phyloP scores from a whole-genome alignment of 2,329 filamentous ascomycete species.

The Hirsutella thompsonii region DNA sequence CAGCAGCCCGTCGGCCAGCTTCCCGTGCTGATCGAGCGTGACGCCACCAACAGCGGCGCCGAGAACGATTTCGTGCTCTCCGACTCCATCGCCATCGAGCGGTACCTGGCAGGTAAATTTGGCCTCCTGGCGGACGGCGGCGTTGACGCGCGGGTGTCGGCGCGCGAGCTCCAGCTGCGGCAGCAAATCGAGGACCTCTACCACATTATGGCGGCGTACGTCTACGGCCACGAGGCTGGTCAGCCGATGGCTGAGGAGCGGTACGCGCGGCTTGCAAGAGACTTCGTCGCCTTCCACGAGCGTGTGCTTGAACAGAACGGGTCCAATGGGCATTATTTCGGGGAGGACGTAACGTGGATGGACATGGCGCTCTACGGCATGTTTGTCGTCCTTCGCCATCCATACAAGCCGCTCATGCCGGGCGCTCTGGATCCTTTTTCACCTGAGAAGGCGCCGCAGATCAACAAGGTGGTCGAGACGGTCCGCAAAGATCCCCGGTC shows the following conservation, averaged over 20 bases:
- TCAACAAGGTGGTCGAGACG: neutral
- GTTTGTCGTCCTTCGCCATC: neutral
- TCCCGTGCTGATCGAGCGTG: neutral
- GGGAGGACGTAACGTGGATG: neutral
- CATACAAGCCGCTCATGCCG: neutral
- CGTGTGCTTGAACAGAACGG: neutral
- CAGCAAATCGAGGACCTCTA: neutral
- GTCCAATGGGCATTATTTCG: conserved; percentile 1
- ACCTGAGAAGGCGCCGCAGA: neutral
- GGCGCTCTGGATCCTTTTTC: neutral
- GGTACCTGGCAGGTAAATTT: neutral
- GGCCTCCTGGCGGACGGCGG: neutral
- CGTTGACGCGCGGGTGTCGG: neutral
- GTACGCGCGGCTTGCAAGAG: neutral
- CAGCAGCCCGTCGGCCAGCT: neutral
- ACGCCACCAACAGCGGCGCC: neutral
- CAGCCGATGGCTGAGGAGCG: neutral
- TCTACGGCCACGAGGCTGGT: neutral
- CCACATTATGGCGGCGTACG: neutral
- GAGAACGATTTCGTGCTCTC: neutral
- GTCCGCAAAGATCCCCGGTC: neutral
- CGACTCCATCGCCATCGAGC: neutral
- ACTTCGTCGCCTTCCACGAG: neutral
- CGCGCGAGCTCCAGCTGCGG: neutral
- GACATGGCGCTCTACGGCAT: neutral